Evolutionary conservation across 768 basidiomycete species (phyloP), one percentile per base, ranked within the genome.

Genomic region (Suillus cothurnatus): DNA sequence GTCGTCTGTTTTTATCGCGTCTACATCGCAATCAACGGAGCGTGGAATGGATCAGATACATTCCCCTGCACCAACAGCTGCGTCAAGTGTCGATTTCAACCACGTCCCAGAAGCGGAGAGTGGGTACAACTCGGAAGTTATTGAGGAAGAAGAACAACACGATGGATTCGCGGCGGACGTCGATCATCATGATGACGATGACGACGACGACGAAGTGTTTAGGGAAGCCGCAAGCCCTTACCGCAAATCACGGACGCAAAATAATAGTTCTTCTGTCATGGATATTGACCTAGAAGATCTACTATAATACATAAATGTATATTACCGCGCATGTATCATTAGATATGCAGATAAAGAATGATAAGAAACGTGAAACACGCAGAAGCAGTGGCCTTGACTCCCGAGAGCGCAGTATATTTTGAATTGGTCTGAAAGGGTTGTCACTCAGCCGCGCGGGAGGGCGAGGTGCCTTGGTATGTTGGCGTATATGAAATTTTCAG

Each of bases 51-150:
- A 81, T 63, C 77, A 79, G 53, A 73, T 77, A 5, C 71, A 80
- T 64, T 87, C 86, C 1, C 85, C 86, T 38, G 82, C 84, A 34
- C 84, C 82, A 23, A 86, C 85, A 4, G 78, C 77, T 45, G 76
- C 78, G 15, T 87, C 87, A 28, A 84, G 81, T 64, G 79, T 79
- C 17, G 86, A 87, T 63, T 75, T 66, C 59, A 73, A 71, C 31
- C 71, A 71, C 34, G 31, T 66, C 28, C 81, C 78, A 34, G 84
- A 83, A 41, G 78, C 76, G 17, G 82, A 83, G 69, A 88, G 86
- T 66, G 87, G 83, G 32, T 87, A 88, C 64, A 85, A 84, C 61
- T 85, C 87, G 0, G 87, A 86, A 56, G 58, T 41, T 52, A n/a
- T 76, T 53, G 79, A 79, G 11, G 74, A 64, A 9, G 73, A 76